Evolutionary conservation across 768 basidiomycete genomes (phyloP), one percentile per base, ranked within the genome.

Genomic region (Megacollybia marginata): DNA sequence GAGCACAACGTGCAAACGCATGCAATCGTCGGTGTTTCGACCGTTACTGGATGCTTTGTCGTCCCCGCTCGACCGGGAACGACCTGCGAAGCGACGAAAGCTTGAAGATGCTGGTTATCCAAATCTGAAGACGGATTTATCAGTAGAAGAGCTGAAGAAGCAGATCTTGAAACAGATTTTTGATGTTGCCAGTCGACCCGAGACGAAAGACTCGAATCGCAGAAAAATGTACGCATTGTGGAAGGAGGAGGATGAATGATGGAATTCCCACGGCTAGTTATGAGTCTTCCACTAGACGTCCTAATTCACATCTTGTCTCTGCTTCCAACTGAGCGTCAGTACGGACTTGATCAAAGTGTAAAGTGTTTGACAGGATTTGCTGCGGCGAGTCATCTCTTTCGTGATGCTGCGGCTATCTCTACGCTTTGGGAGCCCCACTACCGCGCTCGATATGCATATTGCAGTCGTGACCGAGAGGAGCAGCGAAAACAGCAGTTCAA

Each of bases 151-250:
- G n/a, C 58, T 90, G 43, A 77, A 74, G 53, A 75, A 72, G 51
- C 73, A 69, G 44, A 54, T 95, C 9, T 65, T 92, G 51, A 70
- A 74, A 55, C 69, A 65, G 38, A 55, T 95, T 42, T 94, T 95
- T 59, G 76, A 83, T 15, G 66, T 81, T 32, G 92, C 92, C 33
- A 83, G 88, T 57, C 70, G 78, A 34, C 71, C 80, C 52, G 80
- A 84, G n/a, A 83, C 88, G 36, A 76, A 79, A 58, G 88, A 91
- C 56, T 69, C 81, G 6, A 92, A 86, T 64, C 76, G 93, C 57
- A 72, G 88, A 65, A 90, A 80, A 70, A 75, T 97, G 68, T 95
- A 93, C 62, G 74, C 74, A 5, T 64, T 92, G 23, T 95, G 89
- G 80, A 86, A 83, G 64, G 78, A 76, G 35, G 10, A 18, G 38